Conservation (phyloP, 2,329 filamentous ascomycete genomes). For the Pseudocercospora cruenta region DNA sequence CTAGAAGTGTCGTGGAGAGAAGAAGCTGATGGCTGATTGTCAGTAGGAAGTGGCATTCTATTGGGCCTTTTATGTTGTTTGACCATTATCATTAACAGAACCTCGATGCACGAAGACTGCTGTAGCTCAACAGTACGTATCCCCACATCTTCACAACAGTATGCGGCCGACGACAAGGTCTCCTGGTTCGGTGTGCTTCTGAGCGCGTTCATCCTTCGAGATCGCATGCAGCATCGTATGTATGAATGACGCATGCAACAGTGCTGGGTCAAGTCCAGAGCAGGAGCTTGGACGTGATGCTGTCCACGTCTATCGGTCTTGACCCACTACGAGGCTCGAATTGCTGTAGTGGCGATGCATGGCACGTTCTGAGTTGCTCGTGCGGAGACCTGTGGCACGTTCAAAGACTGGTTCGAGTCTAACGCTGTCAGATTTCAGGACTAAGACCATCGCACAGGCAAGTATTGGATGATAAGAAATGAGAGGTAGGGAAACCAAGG, state of each 20-base stretch:
- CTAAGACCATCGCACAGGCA: slow-evolving; percentile 7
- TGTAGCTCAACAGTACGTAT: slow-evolving; percentile 21
- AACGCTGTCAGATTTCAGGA: slow-evolving; percentile 1
- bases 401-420: slow-evolving; percentile 8
- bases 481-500: not conserved
- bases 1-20: not conserved
- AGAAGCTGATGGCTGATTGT: slow-evolving; percentile 4
- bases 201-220: not conserved
- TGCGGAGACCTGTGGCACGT: slow-evolving; percentile 22
- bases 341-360: slow-evolving; percentile 6
- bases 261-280: not conserved
- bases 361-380: slow-evolving; percentile 6
- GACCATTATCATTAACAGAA: not conserved
- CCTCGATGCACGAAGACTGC: slow-evolving; percentile 19
- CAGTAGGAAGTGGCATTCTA: not conserved
- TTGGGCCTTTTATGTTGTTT: slow-evolving; percentile 13
- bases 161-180: slow-evolving; percentile 6
- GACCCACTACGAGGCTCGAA: not conserved
- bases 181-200: not conserved
- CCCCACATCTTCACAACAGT: slow-evolving; percentile 15
- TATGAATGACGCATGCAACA: slow-evolving; percentile 9
- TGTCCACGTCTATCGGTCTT: not conserved
- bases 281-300: not conserved
- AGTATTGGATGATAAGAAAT: not conserved
- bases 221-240: slow-evolving; percentile 1